Percentiles rank a stretch among this genome's conserved stretches.
These are phyloP conservation scores for Moelleriella libera DNA, from an alignment of 2,329 filamentous ascomycete genomes.

Conservation along the genomic window DNA sequence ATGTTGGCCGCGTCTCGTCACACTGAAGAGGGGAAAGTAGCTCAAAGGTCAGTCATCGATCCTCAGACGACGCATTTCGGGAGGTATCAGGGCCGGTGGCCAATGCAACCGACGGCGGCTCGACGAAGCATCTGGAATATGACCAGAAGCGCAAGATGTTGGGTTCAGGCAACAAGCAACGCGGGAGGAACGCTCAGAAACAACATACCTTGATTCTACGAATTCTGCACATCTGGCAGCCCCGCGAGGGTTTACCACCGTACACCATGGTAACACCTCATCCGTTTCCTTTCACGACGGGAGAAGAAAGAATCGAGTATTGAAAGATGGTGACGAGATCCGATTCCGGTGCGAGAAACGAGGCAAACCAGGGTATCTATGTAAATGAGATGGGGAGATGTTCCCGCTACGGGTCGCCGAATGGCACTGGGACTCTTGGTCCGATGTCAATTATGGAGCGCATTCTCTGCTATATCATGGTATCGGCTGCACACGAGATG, in stretches of 20 bases:
- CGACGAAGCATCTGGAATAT: not conserved
- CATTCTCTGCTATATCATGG: not conserved
- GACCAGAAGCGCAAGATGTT: not conserved
- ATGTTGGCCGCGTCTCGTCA: constrained; percentile 51
- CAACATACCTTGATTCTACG: constrained; percentile 52
- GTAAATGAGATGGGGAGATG: not conserved
- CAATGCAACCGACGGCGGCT: not conserved
- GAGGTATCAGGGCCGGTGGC: too few species aligned
- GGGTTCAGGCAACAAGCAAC: not conserved
- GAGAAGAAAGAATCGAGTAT: not conserved
- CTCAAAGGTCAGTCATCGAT: not conserved
- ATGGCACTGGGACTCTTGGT: not conserved
- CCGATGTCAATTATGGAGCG: not conserved
- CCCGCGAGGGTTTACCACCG: constrained; percentile 48
- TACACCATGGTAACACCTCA: constrained; percentile 36
- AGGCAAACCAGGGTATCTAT: constrained; percentile 1
- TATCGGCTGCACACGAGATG: not conserved
- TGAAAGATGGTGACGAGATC: not conserved
- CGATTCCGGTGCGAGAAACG: not conserved
- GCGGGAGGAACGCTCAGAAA: too few species aligned
- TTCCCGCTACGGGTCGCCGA: not conserved
- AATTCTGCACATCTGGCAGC: constrained; percentile 60
- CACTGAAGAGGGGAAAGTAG: constrained; percentile 28
- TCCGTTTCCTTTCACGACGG: not conserved
- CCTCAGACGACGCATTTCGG: not conserved